A percentile compares a stretch with the other conserved stretches of the same genome.
phyloP scores from a whole-genome alignment of 139 green algal species.

The Pedinophyceae sp. region DNA sequence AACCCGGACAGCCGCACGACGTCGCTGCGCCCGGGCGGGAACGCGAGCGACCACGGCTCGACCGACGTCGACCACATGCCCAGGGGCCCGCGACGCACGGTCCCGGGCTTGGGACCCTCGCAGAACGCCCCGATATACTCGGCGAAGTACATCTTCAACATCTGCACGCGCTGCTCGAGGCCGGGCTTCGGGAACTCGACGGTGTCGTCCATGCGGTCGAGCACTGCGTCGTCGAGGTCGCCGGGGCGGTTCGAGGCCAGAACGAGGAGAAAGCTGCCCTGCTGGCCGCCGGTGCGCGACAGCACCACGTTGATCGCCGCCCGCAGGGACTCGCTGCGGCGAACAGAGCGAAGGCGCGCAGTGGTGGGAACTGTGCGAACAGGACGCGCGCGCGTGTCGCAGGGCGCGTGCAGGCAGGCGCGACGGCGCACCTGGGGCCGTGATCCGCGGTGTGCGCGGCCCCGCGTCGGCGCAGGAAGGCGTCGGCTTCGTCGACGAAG shows the following conservation, averaged over 20 bases:
- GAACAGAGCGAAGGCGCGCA: background rate
- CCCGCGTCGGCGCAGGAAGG: slow-evolving; percentile 10
- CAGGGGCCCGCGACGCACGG: background rate
- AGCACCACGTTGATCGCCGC: slow-evolving; percentile 8
- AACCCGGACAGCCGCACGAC: background rate
- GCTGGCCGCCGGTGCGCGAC: slow-evolving; percentile 7
- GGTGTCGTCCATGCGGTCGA: slow-evolving; percentile 22
- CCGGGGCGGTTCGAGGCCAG: slow-evolving; percentile 27
- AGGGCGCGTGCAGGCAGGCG: background rate
- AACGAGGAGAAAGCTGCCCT: slow-evolving; percentile 19
- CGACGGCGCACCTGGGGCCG: background rate
- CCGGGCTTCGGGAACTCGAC: slow-evolving; percentile 9
- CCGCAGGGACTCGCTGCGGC: slow-evolving; percentile 1
- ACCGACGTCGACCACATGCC: background rate
- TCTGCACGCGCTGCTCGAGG: slow-evolving; percentile 1
- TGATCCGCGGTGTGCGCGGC: background rate
- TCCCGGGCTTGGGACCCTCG: background rate
- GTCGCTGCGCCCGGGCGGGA: background rate
- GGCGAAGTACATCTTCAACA: slow-evolving; percentile 9
- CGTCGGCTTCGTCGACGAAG: slow-evolving; percentile 20
- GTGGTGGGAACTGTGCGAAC: background rate
- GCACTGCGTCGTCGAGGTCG: slow-evolving; percentile 26
- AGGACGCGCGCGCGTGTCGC: background rate
- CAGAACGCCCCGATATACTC: background rate
- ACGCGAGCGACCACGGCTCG: background rate